Evolutionary conservation across 2,329 filamentous ascomycete genomes (phyloP), one percentile per base, ranked within the genome.

Genomic region (Fusarium beomiforme): DNA sequence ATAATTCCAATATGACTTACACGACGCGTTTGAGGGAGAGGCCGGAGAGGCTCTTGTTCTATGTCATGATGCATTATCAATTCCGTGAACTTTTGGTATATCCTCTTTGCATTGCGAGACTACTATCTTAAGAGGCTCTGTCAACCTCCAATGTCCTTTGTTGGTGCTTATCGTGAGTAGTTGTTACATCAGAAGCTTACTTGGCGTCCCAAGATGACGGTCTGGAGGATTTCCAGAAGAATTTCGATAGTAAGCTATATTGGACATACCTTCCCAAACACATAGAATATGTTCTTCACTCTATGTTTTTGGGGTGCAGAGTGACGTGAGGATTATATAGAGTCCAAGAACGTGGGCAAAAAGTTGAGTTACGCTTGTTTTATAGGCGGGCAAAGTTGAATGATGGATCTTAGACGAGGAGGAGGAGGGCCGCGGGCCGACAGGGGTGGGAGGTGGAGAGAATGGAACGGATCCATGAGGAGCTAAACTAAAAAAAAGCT

Each of bases 301-400:
- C 23, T 49, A 39, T 24, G 36, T 42, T 33, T 53, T 34, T 58
- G 77, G 46, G 81, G 83, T 80, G 82, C 83, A 80, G 70, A 81
- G 69, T 61, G 44, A 54, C 59, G 51, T 43, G 80, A 79, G 82
- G 89, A 89, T 82, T 83, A 84, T 76, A 90, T 90, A 76, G 86
- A 93, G 90, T 88, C 88, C 85, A 90, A 89, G 85, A 87, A 92
- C 81, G 84, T 81, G 78, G 81, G 80, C 79, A 74, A 82, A 82
- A 51, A 63, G 31, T 56, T 61, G 26, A 54, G 59, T 60, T 68
- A 36, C 46, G 79, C 75, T 77, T 73, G 76, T 74, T 76, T 77
- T 75, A 70, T 71, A 70, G 75, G 70, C 60, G 75, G 74, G 75
- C 78, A 76, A 77, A 75, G 73, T 78, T 79, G 78, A 54, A 67